phyloP scores from a whole-genome alignment of 176 grass and related monocot genomes.

The Leersia perrieri region DNA sequence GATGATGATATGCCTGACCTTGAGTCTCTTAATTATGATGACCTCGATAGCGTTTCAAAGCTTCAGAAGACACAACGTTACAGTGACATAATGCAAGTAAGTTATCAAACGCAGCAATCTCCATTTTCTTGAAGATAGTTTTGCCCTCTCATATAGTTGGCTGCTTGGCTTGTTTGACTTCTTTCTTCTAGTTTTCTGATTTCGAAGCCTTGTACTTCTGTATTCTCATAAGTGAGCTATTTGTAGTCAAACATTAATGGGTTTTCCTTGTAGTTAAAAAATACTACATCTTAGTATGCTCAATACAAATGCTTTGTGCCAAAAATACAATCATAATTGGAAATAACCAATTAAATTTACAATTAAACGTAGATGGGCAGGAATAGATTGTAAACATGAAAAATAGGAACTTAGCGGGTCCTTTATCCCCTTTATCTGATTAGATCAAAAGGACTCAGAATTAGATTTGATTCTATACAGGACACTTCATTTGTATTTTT shows the following conservation, averaged over 20 bases:
- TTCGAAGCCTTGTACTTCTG: background rate
- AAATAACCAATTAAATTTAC: too few relatives aligned
- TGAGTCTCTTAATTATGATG: slow-evolving; percentile 80
- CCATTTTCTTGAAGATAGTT: background rate
- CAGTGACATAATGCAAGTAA: slow-evolving; percentile 73
- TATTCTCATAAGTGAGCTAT: background rate
- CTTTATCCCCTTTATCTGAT: too few relatives aligned
- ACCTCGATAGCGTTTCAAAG: slow-evolving; percentile 85
- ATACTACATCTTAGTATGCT: background rate
- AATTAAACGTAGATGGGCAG: too few relatives aligned
- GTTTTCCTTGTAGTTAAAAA: background rate
- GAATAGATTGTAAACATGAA: too few relatives aligned
- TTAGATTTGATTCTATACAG: background rate
- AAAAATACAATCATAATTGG: background rate
- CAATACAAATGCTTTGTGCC: background rate
- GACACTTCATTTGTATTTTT: background rate
- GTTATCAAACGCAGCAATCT: background rate
- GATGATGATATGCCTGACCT: slow-evolving; percentile 75
- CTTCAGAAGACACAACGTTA: slow-evolving; percentile 75
- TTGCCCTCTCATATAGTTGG: background rate
- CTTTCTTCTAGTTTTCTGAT: background rate
- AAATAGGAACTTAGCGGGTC: too few relatives aligned
- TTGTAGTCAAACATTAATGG: background rate
- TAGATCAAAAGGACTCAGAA: too few relatives aligned
- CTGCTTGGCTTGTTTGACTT: background rate